These are phyloP conservation scores for Cardiospermum halicacabum DNA, from an alignment of 345 rosid species.

Conservation along the genomic window DNA sequence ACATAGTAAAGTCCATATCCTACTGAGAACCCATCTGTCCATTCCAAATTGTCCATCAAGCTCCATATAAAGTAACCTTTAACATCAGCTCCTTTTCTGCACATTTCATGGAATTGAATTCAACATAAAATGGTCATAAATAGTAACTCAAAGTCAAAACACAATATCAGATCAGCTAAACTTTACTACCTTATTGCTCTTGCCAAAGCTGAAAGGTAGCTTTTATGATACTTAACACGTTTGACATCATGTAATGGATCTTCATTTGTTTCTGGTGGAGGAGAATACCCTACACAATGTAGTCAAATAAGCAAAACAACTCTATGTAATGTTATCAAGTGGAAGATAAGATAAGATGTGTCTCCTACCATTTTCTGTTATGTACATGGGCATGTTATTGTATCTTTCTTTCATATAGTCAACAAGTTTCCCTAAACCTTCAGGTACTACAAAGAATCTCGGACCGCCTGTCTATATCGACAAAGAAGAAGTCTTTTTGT, in stretches of 20 bases:
- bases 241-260: conserved; percentile 20
- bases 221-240: conserved; percentile 30
- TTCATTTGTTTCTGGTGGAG: conserved; percentile 9
- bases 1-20: conserved; percentile 27
- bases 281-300: conserved; percentile 27
- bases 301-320: no score
- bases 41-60: conserved; percentile 40
- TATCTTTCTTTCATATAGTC: conserved; percentile 33
- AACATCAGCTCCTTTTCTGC: conserved; percentile 43
- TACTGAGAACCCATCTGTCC: conserved; percentile 27
- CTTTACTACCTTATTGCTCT: conserved; percentile 38
- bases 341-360: not conserved
- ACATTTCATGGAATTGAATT: no score
- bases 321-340: no score
- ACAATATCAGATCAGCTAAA: no score
- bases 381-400: conserved; percentile 37
- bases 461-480: conserved; percentile 29
- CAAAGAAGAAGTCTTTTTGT: not conserved
- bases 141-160: no score
- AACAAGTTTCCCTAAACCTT: conserved; percentile 41
- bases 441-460: conserved; percentile 36
- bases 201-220: conserved; percentile 35
- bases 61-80: conserved; percentile 41
- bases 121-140: no score
- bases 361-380: conserved; percentile 40